phyloP scores from a whole-genome alignment of 2,329 filamentous ascomycete species.

The Xylaria sp. region DNA sequence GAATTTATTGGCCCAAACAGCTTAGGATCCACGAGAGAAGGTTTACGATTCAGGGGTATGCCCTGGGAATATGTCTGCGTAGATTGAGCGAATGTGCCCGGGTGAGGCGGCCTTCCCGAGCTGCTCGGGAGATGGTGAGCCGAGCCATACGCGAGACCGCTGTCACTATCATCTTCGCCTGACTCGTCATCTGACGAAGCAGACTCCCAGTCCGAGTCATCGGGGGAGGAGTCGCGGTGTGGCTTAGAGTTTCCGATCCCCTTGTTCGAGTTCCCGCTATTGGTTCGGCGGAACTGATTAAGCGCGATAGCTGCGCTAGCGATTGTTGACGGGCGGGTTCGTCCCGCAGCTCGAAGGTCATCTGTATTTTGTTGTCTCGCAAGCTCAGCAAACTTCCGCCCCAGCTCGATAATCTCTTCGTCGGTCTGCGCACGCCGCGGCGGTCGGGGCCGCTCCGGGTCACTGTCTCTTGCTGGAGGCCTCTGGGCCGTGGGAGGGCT shows the following conservation, averaged over 20 bases:
- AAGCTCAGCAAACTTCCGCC: constrained; percentile 64
- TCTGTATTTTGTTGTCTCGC: constrained; percentile 63
- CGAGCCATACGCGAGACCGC: constrained; percentile 58
- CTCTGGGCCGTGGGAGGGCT: constrained; percentile 43
- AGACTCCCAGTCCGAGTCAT: constrained; percentile 68
- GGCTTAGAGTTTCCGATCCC: constrained; percentile 57
- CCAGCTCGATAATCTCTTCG: constrained; percentile 68
- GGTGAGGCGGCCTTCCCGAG: constrained; percentile 32
- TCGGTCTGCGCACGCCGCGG: constrained; percentile 58
- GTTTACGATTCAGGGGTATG: constrained; percentile 48
- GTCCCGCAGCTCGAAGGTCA: constrained; percentile 59
- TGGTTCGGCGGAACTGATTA: constrained; percentile 56
- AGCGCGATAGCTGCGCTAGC: constrained; percentile 56
- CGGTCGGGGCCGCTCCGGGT: constrained; percentile 41
- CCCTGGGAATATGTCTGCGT: constrained; percentile 40
- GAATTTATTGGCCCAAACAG: constrained; percentile 71
- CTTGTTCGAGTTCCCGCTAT: constrained; percentile 51
- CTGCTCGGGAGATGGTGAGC: constrained; percentile 42
- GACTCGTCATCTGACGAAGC: constrained; percentile 61
- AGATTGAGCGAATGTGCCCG: constrained; percentile 30
- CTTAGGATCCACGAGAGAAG: constrained; percentile 66
- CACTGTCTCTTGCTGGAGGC: constrained; percentile 34
- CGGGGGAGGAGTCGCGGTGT: constrained; percentile 52
- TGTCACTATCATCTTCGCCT: constrained; percentile 56
- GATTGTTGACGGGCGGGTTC: constrained; percentile 53